Percentiles rank a stretch among this genome's conserved stretches.
Evolutionary conservation across 2,329 filamentous ascomycete species (phyloP).

Genomic region (Sporothrix dimorphospora): DNA sequence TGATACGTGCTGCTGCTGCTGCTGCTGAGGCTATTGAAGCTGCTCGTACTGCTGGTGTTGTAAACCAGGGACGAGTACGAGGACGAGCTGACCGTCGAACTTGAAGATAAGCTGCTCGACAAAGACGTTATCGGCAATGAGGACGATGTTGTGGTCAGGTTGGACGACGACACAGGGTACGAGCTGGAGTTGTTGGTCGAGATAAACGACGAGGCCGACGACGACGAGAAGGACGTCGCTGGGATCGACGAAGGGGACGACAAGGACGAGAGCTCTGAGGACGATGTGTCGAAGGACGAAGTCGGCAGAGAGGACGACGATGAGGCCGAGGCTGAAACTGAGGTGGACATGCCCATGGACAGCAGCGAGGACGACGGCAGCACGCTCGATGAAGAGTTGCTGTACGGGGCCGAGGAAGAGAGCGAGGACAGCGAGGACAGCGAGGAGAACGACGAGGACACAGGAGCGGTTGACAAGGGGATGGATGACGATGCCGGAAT

Average conservation of each 20-base stretch:
- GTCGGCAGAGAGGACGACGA: not conserved
- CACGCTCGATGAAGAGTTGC: not conserved
- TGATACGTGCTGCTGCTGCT: not conserved
- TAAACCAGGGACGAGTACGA: not conserved
- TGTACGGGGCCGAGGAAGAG: not conserved
- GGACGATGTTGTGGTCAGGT: not conserved
- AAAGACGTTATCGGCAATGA: not conserved
- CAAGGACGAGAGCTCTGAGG: not conserved
- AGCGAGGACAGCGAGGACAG: not conserved
- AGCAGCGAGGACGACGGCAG: not conserved
- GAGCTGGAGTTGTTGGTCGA: constrained; percentile 14
- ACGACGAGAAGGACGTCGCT: not conserved
- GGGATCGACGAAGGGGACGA: too few relatives aligned
- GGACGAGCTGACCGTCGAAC: not conserved
- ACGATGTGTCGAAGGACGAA: not conserved
- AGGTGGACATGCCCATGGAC: not conserved
- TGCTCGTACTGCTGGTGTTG: not conserved
- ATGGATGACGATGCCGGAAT: not conserved
- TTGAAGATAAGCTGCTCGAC: not conserved
- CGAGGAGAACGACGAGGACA: not conserved
- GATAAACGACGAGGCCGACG: not conserved
- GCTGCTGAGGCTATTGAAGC: not conserved
- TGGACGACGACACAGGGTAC: not conserved
- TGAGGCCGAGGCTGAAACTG: not conserved
- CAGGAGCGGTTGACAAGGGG: not conserved